These are phyloP conservation scores for Arthrobotrys iridis DNA, from an alignment of 2,329 filamentous ascomycete species.

Conservation along the genomic window DNA sequence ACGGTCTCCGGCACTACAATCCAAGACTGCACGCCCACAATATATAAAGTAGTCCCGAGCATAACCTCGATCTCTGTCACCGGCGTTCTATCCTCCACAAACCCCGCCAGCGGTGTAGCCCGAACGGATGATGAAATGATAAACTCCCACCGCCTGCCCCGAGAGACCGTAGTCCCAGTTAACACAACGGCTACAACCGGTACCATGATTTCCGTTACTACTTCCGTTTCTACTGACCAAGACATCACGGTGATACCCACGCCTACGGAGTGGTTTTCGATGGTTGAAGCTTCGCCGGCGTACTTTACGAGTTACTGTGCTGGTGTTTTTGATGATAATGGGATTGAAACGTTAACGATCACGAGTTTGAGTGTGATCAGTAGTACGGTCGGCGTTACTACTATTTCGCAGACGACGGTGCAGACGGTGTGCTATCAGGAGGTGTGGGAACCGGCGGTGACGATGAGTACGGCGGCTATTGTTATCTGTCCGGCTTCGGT, in stretches of 20 bases:
- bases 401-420: conserved; percentile 18
- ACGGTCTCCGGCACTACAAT: conserved; percentile 11
- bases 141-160: background rate
- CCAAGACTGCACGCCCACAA: conserved; percentile 23
- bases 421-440: conserved; percentile 44
- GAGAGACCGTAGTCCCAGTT: background rate
- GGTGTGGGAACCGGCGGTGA: conserved; percentile 11
- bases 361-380: conserved; percentile 6
- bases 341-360: conserved; percentile 16
- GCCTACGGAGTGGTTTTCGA: conserved; percentile 19
- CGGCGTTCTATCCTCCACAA: conserved; percentile 8
- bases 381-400: background rate
- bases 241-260: conserved; percentile 26
- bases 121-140: background rate
- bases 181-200: too few relatives aligned
- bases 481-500: conserved; percentile 33
- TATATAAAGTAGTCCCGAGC: conserved; percentile 13
- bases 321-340: conserved; percentile 1
- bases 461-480: conserved; percentile 18
- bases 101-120: background rate
- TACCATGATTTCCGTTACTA: too few relatives aligned
- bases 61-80: conserved; percentile 43
- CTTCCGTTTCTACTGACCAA: background rate
- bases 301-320: conserved; percentile 10
- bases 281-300: background rate